These are phyloP conservation scores for Ormosia semicastrata DNA, from an alignment of 306 rosid species.

Conservation along the genomic window DNA sequence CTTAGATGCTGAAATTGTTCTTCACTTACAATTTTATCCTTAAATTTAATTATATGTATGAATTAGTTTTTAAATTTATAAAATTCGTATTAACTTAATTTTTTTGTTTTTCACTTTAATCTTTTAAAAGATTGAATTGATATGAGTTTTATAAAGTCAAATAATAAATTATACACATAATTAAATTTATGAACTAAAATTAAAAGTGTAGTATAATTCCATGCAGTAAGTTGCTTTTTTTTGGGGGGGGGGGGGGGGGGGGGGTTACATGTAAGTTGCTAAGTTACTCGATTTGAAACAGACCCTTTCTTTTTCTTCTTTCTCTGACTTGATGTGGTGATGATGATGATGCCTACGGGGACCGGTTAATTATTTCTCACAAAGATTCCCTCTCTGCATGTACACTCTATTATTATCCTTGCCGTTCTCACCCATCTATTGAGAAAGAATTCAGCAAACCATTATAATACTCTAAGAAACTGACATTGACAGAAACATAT, in stretches of 20 bases:
- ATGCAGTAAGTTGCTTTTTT: too few species aligned
- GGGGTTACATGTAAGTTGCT: not conserved
- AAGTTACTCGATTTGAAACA: constrained; percentile 14
- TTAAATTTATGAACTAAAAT: too few species aligned
- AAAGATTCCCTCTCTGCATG: constrained; percentile 44
- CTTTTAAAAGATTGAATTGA: too few species aligned
- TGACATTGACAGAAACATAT: constrained; percentile 34
- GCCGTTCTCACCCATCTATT: constrained; percentile 18
- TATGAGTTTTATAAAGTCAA: too few species aligned
- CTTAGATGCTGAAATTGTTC: too few species aligned
- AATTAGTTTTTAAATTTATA: too few species aligned
- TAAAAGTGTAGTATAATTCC: too few species aligned
- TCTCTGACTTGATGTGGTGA: constrained; percentile 28
- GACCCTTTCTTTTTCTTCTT: not conserved
- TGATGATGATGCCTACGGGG: constrained; percentile 38
- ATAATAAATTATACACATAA: not conserved
- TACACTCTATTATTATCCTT: constrained; percentile 15
- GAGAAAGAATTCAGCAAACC: constrained; percentile 27
- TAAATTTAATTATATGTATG: too few species aligned
- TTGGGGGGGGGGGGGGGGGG: too few species aligned
- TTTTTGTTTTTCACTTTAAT: too few species aligned
- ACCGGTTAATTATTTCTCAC: constrained; percentile 41
- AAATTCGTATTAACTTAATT: too few species aligned
- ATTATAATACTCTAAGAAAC: constrained; percentile 6
- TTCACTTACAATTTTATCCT: too few species aligned